Base-by-base conservation (phyloP, 2,329 filamentous ascomycete genomes). In the Corniculantispora saksenae region DNA sequence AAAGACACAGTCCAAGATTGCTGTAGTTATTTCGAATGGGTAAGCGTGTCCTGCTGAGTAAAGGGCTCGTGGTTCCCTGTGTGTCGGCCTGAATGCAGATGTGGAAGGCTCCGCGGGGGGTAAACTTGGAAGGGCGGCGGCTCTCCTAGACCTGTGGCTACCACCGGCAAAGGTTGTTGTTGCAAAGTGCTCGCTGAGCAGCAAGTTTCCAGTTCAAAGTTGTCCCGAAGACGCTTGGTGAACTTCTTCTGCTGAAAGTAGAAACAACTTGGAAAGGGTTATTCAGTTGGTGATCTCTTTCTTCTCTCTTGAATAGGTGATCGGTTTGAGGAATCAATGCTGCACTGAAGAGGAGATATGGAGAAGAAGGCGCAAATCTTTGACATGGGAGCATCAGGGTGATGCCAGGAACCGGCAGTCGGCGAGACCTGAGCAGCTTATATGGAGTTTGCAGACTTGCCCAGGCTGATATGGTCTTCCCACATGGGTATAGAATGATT, bases 361-460 rank as follows among this genome's bases (percentile, higher is more conserved):
- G 48, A 17, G 59, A 29, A 54, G 25, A 54, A 21, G n/a, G 23
- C 13, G 48, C n/a, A 25, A 45, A 61, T 61, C 32, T 53, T 45
- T 54, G 35, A 45, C 51, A 55, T 17, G 51, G 51, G 50, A 51
- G n/a, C 21, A 15, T 25, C 57, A 38, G 57, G n/a, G 45, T 50
- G 3, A 50, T 60, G n/a, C 29, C 45, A 50, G 45, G 45, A 50
- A 54, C 48, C 59, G 59, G 60, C n/a, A 62, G 40, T 55, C 60
- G 60, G 60, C 60, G 40, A 62, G 51, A 45, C 60, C 60, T 56
- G 51, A 45, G 60, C 15, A 8, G 40, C 51, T 62, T 56, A 62
- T 62, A 62, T 62, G 51, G 51, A 62, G 50, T 56, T 62, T 62
- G n/a, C 21, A n/a, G n/a, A 48, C 32, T 25, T 48, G 35, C 38